Base-by-base conservation (phyloP, 1,139 yeast genomes). In the Yamadazyma songkhlaensis region DNA sequence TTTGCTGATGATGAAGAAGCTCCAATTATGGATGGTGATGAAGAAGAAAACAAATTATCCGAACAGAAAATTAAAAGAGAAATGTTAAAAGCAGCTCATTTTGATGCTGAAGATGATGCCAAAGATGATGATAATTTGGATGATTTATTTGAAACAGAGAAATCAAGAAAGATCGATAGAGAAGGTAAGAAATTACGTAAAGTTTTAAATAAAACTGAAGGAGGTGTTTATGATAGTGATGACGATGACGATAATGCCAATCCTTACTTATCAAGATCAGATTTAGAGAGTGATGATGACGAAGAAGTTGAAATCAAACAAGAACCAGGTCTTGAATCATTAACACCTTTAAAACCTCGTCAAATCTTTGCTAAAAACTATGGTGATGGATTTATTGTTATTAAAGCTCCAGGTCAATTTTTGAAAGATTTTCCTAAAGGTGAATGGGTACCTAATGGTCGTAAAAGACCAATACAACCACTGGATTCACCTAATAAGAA, bases 1-100 rank as follows among this genome's bases (percentile, higher is more conserved):
- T 92, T 92, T 62, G 97, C 95, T 15, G 98, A 92, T 60, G 98
- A 92, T 59, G 98, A 92, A 64, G 98, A 92, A 59, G 97, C 97
- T 1, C 98, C 98, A 22, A 86, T 90, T 43, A 81, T 92, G 76
- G 98, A 92, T 54, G 97, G 97, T 36, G 89, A 90, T 40, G 98
- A 92, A 55, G 95, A 88, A 53, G 98, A 92, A 55, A 86, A 88
- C 57, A 89, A 85, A 57, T 85, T 89, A 49, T 85, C 90, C 29
- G 97, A 92, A 59, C 78, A 77, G 47, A 84, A 89, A 53, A 84
- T 92, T 57, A 92, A 90, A 62, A 83, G 78, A 50, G 97, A 92
- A 60, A 89, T 87, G 92, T 72, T 88, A 45, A 77, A 81, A 42
- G 96, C 96, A 1, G 84, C 84, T 34, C 85, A 83, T 35, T 73